Percentiles rank a stretch among this genome's conserved stretches.
Conservation (phyloP, 129 eudicot genomes). For the Pittosporum tobira region DNA sequence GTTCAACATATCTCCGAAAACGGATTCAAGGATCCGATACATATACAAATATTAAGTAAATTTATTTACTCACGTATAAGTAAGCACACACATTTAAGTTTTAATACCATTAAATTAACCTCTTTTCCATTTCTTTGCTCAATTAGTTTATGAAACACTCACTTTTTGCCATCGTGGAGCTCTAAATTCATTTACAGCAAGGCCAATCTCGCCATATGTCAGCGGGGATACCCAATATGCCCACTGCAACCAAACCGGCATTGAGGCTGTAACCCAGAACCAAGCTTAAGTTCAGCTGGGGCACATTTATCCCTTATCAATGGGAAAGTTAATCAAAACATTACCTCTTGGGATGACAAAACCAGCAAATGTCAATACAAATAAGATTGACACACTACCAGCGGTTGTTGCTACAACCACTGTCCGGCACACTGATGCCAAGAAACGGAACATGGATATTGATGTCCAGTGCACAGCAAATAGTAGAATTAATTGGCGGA, state of each 20-base stretch:
- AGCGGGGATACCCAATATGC: conserved; percentile 53
- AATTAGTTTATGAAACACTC: neutral
- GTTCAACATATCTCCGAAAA: too few relatives aligned
- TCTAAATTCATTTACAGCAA: conserved; percentile 46
- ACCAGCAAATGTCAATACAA: conserved; percentile 44
- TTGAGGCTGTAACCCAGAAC: conserved; percentile 28
- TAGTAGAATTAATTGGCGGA: conserved; percentile 41
- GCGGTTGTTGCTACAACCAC: conserved; percentile 36
- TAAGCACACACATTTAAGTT: too few relatives aligned
- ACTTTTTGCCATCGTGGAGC: conserved; percentile 66
- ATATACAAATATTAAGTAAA: too few relatives aligned
- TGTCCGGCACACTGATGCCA: conserved; percentile 48
- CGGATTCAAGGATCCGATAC: too few relatives aligned
- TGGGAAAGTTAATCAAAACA: neutral
- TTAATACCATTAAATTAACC: too few relatives aligned
- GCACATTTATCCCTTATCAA: neutral
- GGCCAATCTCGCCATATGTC: conserved; percentile 54
- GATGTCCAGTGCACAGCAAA: conserved; percentile 47
- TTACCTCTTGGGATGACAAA: conserved; percentile 56
- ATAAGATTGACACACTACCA: conserved; percentile 33
- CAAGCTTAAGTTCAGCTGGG: neutral
- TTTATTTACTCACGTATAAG: too few relatives aligned
- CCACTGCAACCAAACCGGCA: conserved; percentile 61
- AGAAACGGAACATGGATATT: conserved; percentile 56
- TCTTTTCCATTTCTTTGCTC: too few relatives aligned